These are phyloP conservation scores for Nematodospora valgi DNA, from an alignment of 805 yeast genomes.

Conservation along the genomic window DNA sequence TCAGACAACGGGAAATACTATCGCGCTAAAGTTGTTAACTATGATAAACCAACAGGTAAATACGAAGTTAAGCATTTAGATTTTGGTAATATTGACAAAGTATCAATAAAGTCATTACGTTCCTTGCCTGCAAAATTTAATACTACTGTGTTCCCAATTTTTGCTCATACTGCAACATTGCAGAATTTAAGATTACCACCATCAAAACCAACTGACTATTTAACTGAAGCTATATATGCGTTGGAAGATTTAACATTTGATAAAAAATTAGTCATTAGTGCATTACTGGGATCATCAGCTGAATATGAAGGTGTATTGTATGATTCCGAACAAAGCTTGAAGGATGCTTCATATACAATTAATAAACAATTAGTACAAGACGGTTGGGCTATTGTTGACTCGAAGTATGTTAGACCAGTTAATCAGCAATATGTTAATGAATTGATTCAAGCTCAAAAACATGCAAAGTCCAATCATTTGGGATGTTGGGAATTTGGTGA, in stretches of 20 bases:
- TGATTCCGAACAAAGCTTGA: conserved; percentile 52
- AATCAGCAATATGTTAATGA: conserved; percentile 33
- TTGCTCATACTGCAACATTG: conserved; percentile 54
- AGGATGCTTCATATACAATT: conserved; percentile 54
- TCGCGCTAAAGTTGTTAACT: conserved; percentile 52
- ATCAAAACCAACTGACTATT: conserved; percentile 49
- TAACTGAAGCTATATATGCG: conserved; percentile 49
- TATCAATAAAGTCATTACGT: conserved; percentile 43
- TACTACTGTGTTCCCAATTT: conserved; percentile 39
- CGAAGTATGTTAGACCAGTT: conserved; percentile 18
- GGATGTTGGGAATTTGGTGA: conserved; percentile 83
- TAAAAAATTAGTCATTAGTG: conserved; percentile 53
- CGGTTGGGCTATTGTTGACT: conserved; percentile 60
- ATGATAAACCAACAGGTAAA: conserved; percentile 41
- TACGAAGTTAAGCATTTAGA: conserved; percentile 59
- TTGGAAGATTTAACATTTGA: conserved; percentile 53
- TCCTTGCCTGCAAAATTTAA: conserved; percentile 51
- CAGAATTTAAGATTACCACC: conserved; percentile 60
- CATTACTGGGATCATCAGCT: conserved; percentile 37
- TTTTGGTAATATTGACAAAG: conserved; percentile 53
- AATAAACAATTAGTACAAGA: conserved; percentile 55
- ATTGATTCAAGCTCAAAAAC: conserved; percentile 41
- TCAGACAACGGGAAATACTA: conserved; percentile 52
- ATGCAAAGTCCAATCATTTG: conserved; percentile 46
- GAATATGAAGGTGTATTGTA: conserved; percentile 53